Conservation (phyloP, 2,329 filamentous ascomycete species). For the Trichothecium roseum region DNA sequence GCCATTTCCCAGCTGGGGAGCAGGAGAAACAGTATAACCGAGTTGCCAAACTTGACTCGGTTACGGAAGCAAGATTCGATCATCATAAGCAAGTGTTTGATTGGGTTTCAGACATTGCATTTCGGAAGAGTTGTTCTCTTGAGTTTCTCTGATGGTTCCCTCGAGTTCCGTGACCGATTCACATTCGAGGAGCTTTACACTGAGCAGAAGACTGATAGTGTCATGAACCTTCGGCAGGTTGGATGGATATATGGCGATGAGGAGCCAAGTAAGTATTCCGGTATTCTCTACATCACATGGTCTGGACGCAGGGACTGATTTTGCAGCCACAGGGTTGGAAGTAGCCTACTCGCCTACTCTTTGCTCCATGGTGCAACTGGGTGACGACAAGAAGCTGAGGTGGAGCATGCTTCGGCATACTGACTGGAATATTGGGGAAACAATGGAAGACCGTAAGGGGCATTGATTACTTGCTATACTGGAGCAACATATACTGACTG, state of each 20-base stretch:
- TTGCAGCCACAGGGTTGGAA: conserved; percentile 39
- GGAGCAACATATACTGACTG: conserved; percentile 5
- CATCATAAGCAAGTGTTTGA: conserved; percentile 57
- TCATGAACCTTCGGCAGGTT: conserved; percentile 63
- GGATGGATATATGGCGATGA: conserved; percentile 64
- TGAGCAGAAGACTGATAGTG: conserved; percentile 51
- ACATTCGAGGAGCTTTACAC: conserved; percentile 60
- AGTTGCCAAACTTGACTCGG: conserved; percentile 20
- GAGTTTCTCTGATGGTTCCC: conserved; percentile 66
- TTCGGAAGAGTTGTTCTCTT: conserved; percentile 64
- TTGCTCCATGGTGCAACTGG: conserved; percentile 47
- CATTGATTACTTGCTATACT: no score
- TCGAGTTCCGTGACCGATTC: conserved; percentile 69
- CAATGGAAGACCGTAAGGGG: conserved; percentile 35
- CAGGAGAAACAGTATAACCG: conserved; percentile 43
- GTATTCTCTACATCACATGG: no score
- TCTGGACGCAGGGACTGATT: no score
- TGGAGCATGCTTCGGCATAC: conserved; percentile 48
- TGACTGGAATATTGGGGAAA: conserved; percentile 34
- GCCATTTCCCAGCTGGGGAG: conserved; percentile 66
- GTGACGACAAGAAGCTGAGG: conserved; percentile 46
- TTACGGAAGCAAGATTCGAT: conserved; percentile 60
- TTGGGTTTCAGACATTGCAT: conserved; percentile 58
- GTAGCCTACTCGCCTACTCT: conserved; percentile 51
- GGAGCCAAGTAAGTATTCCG: conserved; percentile 46